Evolutionary conservation across 495 filamentous ascomycete species (phyloP).

Genomic region (Pyrenula aspistea): DNA sequence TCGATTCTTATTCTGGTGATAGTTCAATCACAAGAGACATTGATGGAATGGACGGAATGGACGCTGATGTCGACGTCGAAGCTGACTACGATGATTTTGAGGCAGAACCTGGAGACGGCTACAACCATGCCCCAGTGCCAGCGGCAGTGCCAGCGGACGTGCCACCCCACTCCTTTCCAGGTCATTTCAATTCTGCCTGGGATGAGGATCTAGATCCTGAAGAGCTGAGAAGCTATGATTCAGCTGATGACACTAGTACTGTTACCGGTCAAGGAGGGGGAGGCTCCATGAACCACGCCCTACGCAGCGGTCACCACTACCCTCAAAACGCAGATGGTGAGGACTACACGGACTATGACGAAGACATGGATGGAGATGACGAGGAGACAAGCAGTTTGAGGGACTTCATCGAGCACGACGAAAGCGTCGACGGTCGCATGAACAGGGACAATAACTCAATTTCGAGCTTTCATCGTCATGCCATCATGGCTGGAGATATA

Average conservation of each 20-base stretch:
- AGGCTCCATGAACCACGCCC: slow-evolving; percentile 5
- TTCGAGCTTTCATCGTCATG: background rate
- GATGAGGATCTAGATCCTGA: slow-evolving; percentile 7
- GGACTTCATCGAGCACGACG: slow-evolving; percentile 8
- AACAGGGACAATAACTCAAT: background rate
- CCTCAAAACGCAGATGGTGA: background rate
- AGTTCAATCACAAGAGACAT: slow-evolving; percentile 19
- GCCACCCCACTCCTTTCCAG: background rate
- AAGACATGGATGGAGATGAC: slow-evolving; percentile 9
- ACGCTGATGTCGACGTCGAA: slow-evolving; percentile 24
- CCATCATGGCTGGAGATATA: background rate
- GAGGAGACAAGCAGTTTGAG: slow-evolving; percentile 1
- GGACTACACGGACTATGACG: slow-evolving; percentile 1
- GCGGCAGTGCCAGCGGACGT: slow-evolving; percentile 12
- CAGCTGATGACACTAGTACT: slow-evolving; percentile 24
- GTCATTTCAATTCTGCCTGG: background rate
- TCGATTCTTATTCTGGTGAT: slow-evolving; percentile 16
- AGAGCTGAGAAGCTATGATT: too few relatives aligned
- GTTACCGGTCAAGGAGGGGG: slow-evolving; percentile 25
- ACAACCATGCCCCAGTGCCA: slow-evolving; percentile 12
- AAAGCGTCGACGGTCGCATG: slow-evolving; percentile 5
- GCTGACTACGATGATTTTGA: slow-evolving; percentile 21
- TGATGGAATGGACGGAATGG: slow-evolving; percentile 13
- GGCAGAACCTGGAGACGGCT: slow-evolving; percentile 12
- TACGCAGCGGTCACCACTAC: slow-evolving; percentile 4